Evolutionary conservation across 2,329 filamentous ascomycete species (phyloP).

Genomic region (Exophiala spinifera): DNA sequence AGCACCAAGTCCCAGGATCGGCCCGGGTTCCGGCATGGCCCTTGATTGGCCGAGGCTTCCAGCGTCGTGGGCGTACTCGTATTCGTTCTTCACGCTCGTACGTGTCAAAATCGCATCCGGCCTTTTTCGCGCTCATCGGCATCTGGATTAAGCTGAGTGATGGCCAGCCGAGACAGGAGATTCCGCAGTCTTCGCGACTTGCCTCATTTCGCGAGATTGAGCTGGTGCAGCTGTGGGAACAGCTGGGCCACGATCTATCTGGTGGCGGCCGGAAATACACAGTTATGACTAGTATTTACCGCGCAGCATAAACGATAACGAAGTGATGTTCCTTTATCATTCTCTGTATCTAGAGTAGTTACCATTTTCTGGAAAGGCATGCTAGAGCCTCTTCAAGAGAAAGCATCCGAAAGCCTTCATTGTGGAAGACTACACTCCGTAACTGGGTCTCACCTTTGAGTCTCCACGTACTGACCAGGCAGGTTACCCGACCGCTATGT

Average conservation of each 20-base stretch:
- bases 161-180: constrained; percentile 3
- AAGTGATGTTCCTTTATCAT: constrained; percentile 2
- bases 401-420: not conserved
- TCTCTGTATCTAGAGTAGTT: constrained; percentile 1
- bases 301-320: not conserved
- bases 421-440: too few species aligned
- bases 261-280: not conserved
- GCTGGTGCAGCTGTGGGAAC: not conserved
- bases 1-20: too few species aligned
- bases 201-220: constrained; percentile 4
- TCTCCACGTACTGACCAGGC: too few species aligned
- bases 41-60: too few species aligned
- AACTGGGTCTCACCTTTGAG: too few species aligned
- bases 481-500: too few species aligned
- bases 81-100: too few species aligned
- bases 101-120: too few species aligned
- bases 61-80: too few species aligned
- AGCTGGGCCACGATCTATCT: not conserved
- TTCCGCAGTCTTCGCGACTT: constrained; percentile 1
- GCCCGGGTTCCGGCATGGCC: too few species aligned
- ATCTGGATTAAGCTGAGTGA: constrained; percentile 2
- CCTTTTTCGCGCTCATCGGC: too few species aligned
- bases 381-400: not conserved
- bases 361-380: constrained; percentile 4
- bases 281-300: not conserved